Evolutionary conservation across 768 basidiomycete species (phyloP).

Genomic region (Harrya chromipes): DNA sequence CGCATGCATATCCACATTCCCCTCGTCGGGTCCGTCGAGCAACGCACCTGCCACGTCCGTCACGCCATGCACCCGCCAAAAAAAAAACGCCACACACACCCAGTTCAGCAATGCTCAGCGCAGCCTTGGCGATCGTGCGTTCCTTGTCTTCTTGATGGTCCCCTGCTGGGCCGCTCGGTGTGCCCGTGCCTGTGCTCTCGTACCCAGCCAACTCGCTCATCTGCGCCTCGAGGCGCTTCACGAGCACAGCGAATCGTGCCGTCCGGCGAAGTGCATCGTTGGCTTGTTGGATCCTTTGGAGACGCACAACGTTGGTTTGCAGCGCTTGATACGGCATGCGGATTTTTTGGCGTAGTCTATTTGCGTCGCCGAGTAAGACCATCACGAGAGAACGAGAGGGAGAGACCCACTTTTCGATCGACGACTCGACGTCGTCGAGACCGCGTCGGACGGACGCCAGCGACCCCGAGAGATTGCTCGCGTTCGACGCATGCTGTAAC

Average conservation of each 20-base stretch:
- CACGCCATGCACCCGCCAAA: slow-evolving; percentile 5
- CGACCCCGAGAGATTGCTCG: slow-evolving; percentile 67
- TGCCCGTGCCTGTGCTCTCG: not conserved
- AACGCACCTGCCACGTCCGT: slow-evolving; percentile 41
- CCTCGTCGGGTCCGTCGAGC: slow-evolving; percentile 41
- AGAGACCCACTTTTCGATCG: slow-evolving; percentile 66
- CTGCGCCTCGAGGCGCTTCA: slow-evolving; percentile 78
- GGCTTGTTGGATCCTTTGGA: slow-evolving; percentile 78
- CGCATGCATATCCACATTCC: not conserved
- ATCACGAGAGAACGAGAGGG: not conserved
- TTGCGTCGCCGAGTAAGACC: not conserved
- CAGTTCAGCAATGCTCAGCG: slow-evolving; percentile 90
- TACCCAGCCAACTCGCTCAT: slow-evolving; percentile 62
- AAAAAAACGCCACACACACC: slow-evolving; percentile 46
- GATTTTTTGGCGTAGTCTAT: slow-evolving; percentile 84
- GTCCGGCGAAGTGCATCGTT: slow-evolving; percentile 82
- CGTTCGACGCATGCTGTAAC: slow-evolving; percentile 75
- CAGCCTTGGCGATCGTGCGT: slow-evolving; percentile 86
- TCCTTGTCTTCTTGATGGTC: slow-evolving; percentile 78
- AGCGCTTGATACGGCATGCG: slow-evolving; percentile 79
- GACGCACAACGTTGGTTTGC: slow-evolving; percentile 62
- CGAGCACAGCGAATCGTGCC: slow-evolving; percentile 80
- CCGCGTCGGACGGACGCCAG: slow-evolving; percentile 65
- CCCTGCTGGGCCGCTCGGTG: not conserved
- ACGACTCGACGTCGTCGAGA: slow-evolving; percentile 68